Evolutionary conservation across 306 rosid species (phyloP), one percentile per base, ranked within the genome.

Genomic region (Vigna reflexopilosa): DNA sequence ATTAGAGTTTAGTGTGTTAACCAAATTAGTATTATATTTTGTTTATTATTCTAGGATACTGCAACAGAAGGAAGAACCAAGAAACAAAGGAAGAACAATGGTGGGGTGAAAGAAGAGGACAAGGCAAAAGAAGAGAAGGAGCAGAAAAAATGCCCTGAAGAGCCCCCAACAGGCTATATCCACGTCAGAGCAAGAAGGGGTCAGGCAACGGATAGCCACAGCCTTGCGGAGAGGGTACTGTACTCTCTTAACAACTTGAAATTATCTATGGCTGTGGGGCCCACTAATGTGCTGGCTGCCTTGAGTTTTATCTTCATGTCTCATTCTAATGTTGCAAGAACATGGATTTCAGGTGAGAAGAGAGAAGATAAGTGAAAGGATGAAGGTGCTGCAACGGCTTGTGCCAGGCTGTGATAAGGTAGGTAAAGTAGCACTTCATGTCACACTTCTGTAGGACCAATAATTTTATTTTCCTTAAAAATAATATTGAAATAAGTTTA

Each of bases 391-490:
- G 80, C 98, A 92, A 74, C 70, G 84, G 75, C 96, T 95, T 77
- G 97, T 95, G 82, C 98, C 98, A 12, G 98, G 98, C 50, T 95
- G 98, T 86, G 98, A 95, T 73, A 95, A 90, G 93, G 98, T 94
- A 56, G 96, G 91, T 75, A 88, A 88, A 88, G 92, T 92, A 28
- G 77, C 54, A 64, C 83, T 72, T 66, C 81, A 34, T 58, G 71
- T 75, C 82, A 47, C 57, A 51, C 24, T 68, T 68, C 56, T 50
- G 67, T 72, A 62, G 78, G 76, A 56, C 82, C 82, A 56, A 76
- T 49, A 4, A 10, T n/a, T 14, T 34, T 51, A 24, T 49, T 55
- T 72, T 20, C 4, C 8, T 54, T 55, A 3, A 50, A 45, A 20
- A 4, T 30, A 14, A 64, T 34, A 17, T 9, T n/a, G 26, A 64